Evolutionary conservation across 345 rosid species (phyloP).

Genomic region (Microcos paniculata): DNA sequence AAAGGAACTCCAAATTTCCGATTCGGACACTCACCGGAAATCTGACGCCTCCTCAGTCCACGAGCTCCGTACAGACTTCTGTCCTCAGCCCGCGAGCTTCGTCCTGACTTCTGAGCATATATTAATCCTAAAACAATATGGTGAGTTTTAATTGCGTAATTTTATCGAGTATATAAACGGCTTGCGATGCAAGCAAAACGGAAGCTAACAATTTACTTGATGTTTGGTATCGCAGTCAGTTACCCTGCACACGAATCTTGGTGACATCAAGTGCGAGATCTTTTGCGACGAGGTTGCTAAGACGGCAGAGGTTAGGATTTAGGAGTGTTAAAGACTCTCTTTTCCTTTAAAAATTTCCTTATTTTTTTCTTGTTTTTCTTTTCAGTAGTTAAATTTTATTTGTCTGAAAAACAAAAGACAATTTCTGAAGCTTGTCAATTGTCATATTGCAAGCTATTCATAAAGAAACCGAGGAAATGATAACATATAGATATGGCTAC

Average conservation of each 20-base stretch:
- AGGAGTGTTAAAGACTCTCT: too few relatives aligned
- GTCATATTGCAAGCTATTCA: slow-evolving; percentile 3
- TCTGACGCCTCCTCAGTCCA: neutral
- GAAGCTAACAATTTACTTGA: neutral
- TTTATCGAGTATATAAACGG: slow-evolving; percentile 20
- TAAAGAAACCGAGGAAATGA: neutral
- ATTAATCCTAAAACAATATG: slow-evolving; percentile 10
- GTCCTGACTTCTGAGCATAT: neutral
- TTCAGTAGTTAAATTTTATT: slow-evolving; percentile 1
- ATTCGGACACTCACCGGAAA: neutral
- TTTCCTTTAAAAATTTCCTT: neutral
- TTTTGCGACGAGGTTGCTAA: slow-evolving; percentile 94
- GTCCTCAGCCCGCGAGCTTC: neutral
- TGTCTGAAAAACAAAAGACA: neutral
- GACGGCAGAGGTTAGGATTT: slow-evolving; percentile 75
- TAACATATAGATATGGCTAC: neutral
- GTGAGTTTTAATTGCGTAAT: slow-evolving; percentile 26
- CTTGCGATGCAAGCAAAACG: neutral
- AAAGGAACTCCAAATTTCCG: neutral
- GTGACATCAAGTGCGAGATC: slow-evolving; percentile 97
- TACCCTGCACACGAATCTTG: slow-evolving; percentile 96
- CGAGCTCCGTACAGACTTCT: neutral
- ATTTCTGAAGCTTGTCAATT: neutral
- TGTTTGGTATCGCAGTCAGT: slow-evolving; percentile 58
- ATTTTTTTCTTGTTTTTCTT: neutral